Conservation (phyloP, 345 rosid species). For the Odontarrhena argentea region DNA sequence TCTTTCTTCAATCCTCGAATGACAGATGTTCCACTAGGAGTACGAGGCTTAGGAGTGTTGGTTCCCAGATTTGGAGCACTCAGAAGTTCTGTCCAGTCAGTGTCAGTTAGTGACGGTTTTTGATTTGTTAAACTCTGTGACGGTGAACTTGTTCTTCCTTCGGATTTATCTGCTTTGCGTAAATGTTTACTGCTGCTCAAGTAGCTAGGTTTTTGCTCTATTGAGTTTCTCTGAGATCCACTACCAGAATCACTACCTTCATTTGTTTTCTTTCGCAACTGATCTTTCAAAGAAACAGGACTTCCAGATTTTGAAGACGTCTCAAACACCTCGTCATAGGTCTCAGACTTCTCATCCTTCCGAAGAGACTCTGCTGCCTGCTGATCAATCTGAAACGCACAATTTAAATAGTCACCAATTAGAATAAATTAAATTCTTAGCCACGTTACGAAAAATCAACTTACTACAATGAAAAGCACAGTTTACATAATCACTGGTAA, state of each 20-base stretch:
- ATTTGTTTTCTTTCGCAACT: slow-evolving; percentile 60
- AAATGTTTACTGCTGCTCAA: slow-evolving; percentile 26
- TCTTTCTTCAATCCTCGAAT: slow-evolving; percentile 53
- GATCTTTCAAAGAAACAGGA: slow-evolving; percentile 77
- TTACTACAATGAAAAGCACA: slow-evolving; percentile 34
- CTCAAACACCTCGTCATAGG: slow-evolving; percentile 54
- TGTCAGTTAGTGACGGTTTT: slow-evolving; percentile 61
- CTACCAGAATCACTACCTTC: slow-evolving; percentile 49
- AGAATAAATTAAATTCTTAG: background rate
- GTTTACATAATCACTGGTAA: slow-evolving; percentile 32
- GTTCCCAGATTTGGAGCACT: slow-evolving; percentile 50
- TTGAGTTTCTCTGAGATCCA: slow-evolving; percentile 53
- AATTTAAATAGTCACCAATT: slow-evolving; percentile 33
- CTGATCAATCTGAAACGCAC: slow-evolving; percentile 74
- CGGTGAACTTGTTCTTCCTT: slow-evolving; percentile 37
- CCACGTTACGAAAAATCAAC: slow-evolving; percentile 3
- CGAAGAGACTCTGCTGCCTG: slow-evolving; percentile 92
- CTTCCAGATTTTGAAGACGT: slow-evolving; percentile 53
- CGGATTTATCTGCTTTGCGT: slow-evolving; percentile 37
- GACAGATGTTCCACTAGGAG: slow-evolving; percentile 49
- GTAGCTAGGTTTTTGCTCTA: slow-evolving; percentile 31
- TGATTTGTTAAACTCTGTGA: slow-evolving; percentile 39
- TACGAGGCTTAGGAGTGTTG: slow-evolving; percentile 40
- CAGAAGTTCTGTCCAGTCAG: slow-evolving; percentile 88
- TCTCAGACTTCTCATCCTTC: slow-evolving; percentile 63